Base-by-base conservation (phyloP, 768 basidiomycete species). In the Tubosaeta sp. region DNA sequence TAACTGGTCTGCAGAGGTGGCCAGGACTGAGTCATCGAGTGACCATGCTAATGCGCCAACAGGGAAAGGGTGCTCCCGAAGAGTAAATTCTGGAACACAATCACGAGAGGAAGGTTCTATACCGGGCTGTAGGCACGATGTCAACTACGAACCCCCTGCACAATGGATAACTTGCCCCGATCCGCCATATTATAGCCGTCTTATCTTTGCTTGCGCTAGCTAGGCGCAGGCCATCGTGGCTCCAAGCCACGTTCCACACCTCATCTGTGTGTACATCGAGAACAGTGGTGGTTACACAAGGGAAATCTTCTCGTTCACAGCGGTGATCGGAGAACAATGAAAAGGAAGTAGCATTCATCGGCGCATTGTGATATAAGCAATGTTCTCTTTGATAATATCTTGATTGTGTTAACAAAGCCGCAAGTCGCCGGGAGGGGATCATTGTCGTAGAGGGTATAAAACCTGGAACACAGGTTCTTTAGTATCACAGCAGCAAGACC, bases 211-310 rank as follows among this genome's bases (percentile, higher is more conserved):
- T 87, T 32, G 87, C 89, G 57, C 85, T 94, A 27, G 94, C 96
- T 44, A 99, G 75, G 60, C 79, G 84, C 44, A 70, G 69, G 2
- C 96, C 96, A 64, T 86, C 84, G 59, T 90, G 90, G 69, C 93
- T 95, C 94, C 94, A 99, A 65, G 87, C 87, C 52, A 98, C 69
- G 63, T 88, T 84, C 94, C 95, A 98, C 38, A 99, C 94, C 66
- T 99, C 93, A 64, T 98, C 91, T 11, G 76, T 79, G 68, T 97
- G 95, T 27, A 86, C 90, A 40, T 84, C 80, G 52, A 97, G 73
- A 46, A 94, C 85, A 22, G 87, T 86, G 3, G 91, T 94, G 12
- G 90, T 94, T 22, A 86, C 74, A 40, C 81, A 79, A 7, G 96
- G 96, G 71, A 99, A 98, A 35, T 79, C 79, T 24, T 81, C 78